These are phyloP conservation scores for Sclerotiophoma versabilis DNA, from an alignment of 2,329 filamentous ascomycete species.

Conservation along the genomic window DNA sequence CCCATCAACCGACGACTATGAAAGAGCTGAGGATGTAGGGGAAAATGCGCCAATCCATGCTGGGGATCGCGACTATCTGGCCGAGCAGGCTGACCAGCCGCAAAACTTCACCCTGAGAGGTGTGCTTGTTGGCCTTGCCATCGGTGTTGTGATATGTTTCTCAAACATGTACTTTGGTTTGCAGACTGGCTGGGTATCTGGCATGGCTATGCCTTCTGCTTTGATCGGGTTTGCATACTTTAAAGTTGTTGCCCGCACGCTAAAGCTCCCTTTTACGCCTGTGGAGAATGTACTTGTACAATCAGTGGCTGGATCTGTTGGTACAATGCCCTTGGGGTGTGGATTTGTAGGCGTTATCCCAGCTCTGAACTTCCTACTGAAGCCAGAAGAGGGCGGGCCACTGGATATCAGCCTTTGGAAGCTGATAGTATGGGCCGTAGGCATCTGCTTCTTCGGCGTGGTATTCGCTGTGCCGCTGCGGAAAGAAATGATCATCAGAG, in stretches of 20 bases:
- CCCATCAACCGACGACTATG: slow-evolving; percentile 25
- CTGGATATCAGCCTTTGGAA: slow-evolving; percentile 75
- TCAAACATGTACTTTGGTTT: slow-evolving; percentile 99
- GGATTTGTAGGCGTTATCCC: slow-evolving; percentile 96
- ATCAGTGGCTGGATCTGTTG: slow-evolving; percentile 92
- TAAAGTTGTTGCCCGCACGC: slow-evolving; percentile 74
- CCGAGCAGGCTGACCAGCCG: slow-evolving; percentile 49
- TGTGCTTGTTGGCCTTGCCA: slow-evolving; percentile 77
- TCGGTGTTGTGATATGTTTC: slow-evolving; percentile 91
- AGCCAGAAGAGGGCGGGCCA: slow-evolving; percentile 78
- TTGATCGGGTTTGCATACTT: slow-evolving; percentile 96
- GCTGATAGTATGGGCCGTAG: slow-evolving; percentile 87
- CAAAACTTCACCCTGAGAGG: slow-evolving; percentile 86
- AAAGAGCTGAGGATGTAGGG: slow-evolving; percentile 31
- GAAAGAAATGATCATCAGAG: slow-evolving; percentile 88
- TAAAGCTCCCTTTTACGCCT: slow-evolving; percentile 84
- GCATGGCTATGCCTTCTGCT: slow-evolving; percentile 97
- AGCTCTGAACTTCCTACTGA: slow-evolving; percentile 85
- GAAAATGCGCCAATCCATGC: slow-evolving; percentile 22
- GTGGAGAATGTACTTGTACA: slow-evolving; percentile 97
- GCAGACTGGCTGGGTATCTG: slow-evolving; percentile 82
- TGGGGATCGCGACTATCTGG: slow-evolving; percentile 34
- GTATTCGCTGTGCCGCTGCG: slow-evolving; percentile 93
- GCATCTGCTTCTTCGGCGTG: slow-evolving; percentile 94
- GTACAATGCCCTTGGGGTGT: slow-evolving; percentile 94